phyloP scores from a whole-genome alignment of 2,329 filamentous ascomycete genomes.

The Aureobasidium sp. region DNA sequence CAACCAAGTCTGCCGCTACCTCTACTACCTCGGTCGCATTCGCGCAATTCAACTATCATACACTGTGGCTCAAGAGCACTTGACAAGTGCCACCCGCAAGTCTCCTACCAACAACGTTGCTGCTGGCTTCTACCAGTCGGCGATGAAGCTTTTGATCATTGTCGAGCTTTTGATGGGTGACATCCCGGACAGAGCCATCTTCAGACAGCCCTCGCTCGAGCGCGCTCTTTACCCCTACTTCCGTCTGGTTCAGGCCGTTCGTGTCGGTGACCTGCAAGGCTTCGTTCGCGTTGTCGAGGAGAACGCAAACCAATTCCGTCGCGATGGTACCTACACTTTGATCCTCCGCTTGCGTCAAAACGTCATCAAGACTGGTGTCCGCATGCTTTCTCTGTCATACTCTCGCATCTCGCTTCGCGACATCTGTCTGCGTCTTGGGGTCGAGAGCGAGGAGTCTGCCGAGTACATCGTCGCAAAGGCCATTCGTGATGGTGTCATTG shows the following conservation, averaged over 20 bases:
- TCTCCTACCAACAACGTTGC: slow-evolving; percentile 83
- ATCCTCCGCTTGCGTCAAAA: slow-evolving; percentile 94
- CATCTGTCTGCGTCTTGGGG: slow-evolving; percentile 88
- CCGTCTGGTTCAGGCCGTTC: slow-evolving; percentile 85
- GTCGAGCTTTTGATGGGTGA: slow-evolving; percentile 98
- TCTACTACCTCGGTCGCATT: slow-evolving; percentile 96
- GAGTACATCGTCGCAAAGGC: slow-evolving; percentile 99
- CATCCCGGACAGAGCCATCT: slow-evolving; percentile 89
- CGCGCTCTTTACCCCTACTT: slow-evolving; percentile 86
- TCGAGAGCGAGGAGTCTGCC: slow-evolving; percentile 92
- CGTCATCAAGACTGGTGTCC: slow-evolving; percentile 97
- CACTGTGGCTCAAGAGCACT: slow-evolving; percentile 90
- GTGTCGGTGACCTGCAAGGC: slow-evolving; percentile 89
- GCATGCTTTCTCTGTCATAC: slow-evolving; percentile 98
- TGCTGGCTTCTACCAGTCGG: slow-evolving; percentile 89
- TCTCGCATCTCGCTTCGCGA: slow-evolving; percentile 93
- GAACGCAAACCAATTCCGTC: slow-evolving; percentile 76
- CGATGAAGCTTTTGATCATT: slow-evolving; percentile 90
- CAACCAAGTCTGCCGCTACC: slow-evolving; percentile 93
- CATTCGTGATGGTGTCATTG: slow-evolving; percentile 93
- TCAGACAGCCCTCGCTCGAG: slow-evolving; percentile 83
- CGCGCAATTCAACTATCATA: slow-evolving; percentile 93
- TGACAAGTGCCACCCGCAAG: slow-evolving; percentile 89
- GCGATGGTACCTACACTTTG: slow-evolving; percentile 89
- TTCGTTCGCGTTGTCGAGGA: slow-evolving; percentile 81